Evolutionary conservation across 306 rosid species (phyloP), one percentile per base, ranked within the genome.

Genomic region (Sesbania bispinosa): DNA sequence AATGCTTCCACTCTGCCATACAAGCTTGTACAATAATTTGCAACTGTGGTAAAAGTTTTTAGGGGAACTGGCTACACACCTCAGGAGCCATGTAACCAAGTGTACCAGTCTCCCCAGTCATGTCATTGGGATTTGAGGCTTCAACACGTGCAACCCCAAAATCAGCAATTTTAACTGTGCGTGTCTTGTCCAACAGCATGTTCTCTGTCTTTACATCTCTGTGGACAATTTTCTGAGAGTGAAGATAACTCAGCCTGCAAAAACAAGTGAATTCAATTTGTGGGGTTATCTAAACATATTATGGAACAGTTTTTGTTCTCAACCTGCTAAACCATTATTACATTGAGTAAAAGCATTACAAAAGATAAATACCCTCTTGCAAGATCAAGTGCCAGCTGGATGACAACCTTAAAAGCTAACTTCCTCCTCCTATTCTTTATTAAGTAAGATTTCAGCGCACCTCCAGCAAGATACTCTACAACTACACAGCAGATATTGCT

Each of bases 41-140:
- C 10, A 71, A 69, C 9, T n/a, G n/a, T 57, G 57, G 5, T 50
- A 48, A 48, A 32, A 46, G 67, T 48, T 65, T 71, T 39, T 36
- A 60, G 4, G 24, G 15, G 45, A 61, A 60, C 42, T 26, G n/a
- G 74, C 33, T 5, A 73, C 68, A 51, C 70, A 92, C 97, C 98
- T 94, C 98, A 1, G 98, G 98, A 78, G 98, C 98, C 98, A 94
- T 94, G 83, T 94, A 94, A 80, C 98, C 98, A 43, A 94, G 97
- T 7, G 98, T 94, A 21, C 98, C 98, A 32, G 98, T 94, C 90
- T 94, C 98, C 80, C 98, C 98, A 14, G 98, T 94, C 98, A 94
- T 94, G 79, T 94, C 98, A 32, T 94, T 94, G 60, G 97, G 98
- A 87, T 94, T 94, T 74, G 98, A 94, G 21, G 98, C 98, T 84